Percentiles rank a stretch among this genome's conserved stretches.
phyloP scores from a whole-genome alignment of 1,139 yeast species.

The Protomyces inouyei region DNA sequence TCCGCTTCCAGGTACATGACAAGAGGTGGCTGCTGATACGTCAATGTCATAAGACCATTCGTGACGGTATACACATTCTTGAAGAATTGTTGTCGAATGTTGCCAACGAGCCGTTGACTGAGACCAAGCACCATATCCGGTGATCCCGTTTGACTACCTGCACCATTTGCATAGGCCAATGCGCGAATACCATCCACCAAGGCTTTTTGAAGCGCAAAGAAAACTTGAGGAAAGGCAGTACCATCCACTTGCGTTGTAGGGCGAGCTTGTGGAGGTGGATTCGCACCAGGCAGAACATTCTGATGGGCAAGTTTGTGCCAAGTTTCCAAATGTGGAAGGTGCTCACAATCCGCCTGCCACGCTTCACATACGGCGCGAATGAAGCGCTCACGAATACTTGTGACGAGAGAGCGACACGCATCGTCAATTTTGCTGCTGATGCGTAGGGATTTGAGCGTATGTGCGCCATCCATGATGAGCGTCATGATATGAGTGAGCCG shows the following conservation, averaged over 20 bases:
- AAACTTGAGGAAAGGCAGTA: constrained; percentile 35
- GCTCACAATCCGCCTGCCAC: constrained; percentile 41
- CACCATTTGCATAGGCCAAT: constrained; percentile 35
- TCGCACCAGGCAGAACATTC: neutral
- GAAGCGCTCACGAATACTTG: constrained; percentile 44
- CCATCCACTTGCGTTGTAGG: constrained; percentile 32
- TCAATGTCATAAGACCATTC: constrained; percentile 34
- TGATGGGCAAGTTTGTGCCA: neutral
- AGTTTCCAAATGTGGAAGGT: constrained; percentile 5
- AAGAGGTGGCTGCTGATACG: constrained; percentile 23
- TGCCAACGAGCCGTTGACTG: constrained; percentile 46
- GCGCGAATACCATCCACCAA: constrained; percentile 38
- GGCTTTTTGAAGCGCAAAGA: constrained; percentile 33
- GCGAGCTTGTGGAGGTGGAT: neutral
- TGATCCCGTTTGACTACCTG: constrained; percentile 31
- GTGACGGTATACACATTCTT: constrained; percentile 40
- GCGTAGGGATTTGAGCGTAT: constrained; percentile 45
- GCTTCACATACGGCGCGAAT: constrained; percentile 49
- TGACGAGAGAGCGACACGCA: constrained; percentile 41
- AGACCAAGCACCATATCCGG: constrained; percentile 47
- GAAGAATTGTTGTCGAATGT: constrained; percentile 44
- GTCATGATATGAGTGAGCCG: constrained; percentile 47
- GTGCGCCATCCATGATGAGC: constrained; percentile 43
- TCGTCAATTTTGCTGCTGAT: constrained; percentile 44
- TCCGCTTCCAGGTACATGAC: neutral